Percentiles rank a stretch among this genome's conserved stretches.
Evolutionary conservation across 106 monocot genomes (phyloP).

Genomic region (Apostasia shenzhenica): DNA sequence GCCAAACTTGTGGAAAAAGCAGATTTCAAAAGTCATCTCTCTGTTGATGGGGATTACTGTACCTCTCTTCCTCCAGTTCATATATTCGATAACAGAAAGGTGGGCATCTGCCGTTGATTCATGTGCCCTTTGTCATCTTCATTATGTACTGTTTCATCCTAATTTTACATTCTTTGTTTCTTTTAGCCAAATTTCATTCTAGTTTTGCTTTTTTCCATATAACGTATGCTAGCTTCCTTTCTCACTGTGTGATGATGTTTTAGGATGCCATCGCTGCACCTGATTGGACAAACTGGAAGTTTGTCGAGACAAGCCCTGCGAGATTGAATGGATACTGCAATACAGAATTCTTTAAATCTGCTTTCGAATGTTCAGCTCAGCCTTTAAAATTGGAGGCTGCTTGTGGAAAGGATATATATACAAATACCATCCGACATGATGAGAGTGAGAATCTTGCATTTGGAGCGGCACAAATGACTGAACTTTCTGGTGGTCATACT

Average conservation of each 20-base stretch:
- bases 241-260: conserved; percentile 7
- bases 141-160: background rate
- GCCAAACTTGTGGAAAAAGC: conserved; percentile 13
- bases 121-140: background rate
- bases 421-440: conserved; percentile 16
- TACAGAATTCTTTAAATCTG: conserved; percentile 14
- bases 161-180: conserved; percentile 3
- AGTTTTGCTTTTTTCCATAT: background rate
- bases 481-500: conserved; percentile 3
- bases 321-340: conserved; percentile 10
- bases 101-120: conserved; percentile 2
- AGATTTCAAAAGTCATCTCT: conserved; percentile 16
- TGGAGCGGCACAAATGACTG: background rate
- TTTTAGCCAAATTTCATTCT: background rate
- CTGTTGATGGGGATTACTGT: conserved; percentile 17
- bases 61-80: conserved; percentile 54
- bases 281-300: conserved; percentile 74
- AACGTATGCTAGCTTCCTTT: conserved; percentile 4
- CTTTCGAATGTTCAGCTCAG: conserved; percentile 26
- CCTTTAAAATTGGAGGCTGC: conserved; percentile 42
- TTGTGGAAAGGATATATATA: conserved; percentile 2
- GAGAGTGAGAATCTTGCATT: conserved; percentile 4
- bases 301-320: conserved; percentile 23
- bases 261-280: conserved; percentile 37
- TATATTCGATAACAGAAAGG: conserved; percentile 48